Conservation (phyloP, 345 rosid species). For the Iberis pinnata region DNA sequence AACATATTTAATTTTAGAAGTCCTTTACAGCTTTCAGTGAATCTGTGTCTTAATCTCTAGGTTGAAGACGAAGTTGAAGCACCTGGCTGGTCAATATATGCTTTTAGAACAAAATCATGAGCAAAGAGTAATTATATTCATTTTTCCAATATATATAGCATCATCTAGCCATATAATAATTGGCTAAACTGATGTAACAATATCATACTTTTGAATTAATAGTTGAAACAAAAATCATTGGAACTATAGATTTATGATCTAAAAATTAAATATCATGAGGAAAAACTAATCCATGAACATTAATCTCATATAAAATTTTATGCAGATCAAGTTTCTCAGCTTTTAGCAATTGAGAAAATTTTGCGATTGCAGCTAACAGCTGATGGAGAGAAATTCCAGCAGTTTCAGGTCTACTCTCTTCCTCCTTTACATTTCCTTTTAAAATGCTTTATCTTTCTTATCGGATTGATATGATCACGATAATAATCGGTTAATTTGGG, state of each 20-base stretch:
- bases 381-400: constrained; percentile 92
- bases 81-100: constrained; percentile 74
- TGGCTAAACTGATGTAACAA: too few species aligned
- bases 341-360: constrained; percentile 75
- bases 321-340: constrained; percentile 82
- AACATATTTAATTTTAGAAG: too few species aligned
- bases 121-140: constrained; percentile 45
- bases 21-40: background rate
- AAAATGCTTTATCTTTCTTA: background rate
- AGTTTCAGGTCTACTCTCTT: constrained; percentile 62
- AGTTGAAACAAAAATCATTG: constrained; percentile 77
- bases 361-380: constrained; percentile 78
- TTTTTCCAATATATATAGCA: constrained; percentile 4
- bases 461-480: background rate
- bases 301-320: constrained; percentile 83
- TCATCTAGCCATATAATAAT: too few species aligned
- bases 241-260: constrained; percentile 77
- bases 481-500: background rate
- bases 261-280: constrained; percentile 79
- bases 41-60: constrained; percentile 37
- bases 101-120: constrained; percentile 75
- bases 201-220: constrained; percentile 31
- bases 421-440: background rate
- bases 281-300: constrained; percentile 74
- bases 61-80: constrained; percentile 76